Evolutionary conservation across 345 rosid species (phyloP), one percentile per base, ranked within the genome.

Genomic region (Arabidopsis arenosa): DNA sequence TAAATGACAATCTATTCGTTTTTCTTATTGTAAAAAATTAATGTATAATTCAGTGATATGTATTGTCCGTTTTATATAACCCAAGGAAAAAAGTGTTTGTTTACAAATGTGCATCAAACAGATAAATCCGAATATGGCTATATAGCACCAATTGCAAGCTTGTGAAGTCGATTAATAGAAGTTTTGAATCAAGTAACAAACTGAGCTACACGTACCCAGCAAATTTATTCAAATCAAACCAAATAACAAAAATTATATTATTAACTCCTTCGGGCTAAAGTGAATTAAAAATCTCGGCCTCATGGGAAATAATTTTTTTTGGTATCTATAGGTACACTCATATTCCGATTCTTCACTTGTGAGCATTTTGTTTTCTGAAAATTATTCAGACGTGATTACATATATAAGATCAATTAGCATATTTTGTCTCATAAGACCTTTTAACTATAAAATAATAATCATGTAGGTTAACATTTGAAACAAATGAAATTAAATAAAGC

Each of bases 21-120:
- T 73, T 66, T 66, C 21, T 52, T 52, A 13, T 8, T 23, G 30
- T 55, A 33, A 44, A 30, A 21, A n/a, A n/a, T n/a, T n/a, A 45
- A 36, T 74, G 66, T 66, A 56, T 66, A 37, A 26, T 36, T 13
- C 18, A 65, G 1, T 44, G 18, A 35, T 65, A 60, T 41, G 44
- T 66, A 44, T 33, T 55, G 30, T 44, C 28, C 45, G n/a, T 32
- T 53, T 51, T 28, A 62, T 15, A 17, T 4, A 28, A 9, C 62
- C 23, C 23, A 47, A 6, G 43, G 10, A 36, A 23, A 35, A 15
- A 72, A 30, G 10, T 11, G 30, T 43, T 63, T 62, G 62, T 52
- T 53, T 28, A 35, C 18, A 40, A 53, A 17, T 62, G 40, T 40
- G 26, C 7, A 35, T 56, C 54, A 17, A 14, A 18, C 48, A 33